Conservation (phyloP, 140 eudicot species). For the Anethum foeniculum region DNA sequence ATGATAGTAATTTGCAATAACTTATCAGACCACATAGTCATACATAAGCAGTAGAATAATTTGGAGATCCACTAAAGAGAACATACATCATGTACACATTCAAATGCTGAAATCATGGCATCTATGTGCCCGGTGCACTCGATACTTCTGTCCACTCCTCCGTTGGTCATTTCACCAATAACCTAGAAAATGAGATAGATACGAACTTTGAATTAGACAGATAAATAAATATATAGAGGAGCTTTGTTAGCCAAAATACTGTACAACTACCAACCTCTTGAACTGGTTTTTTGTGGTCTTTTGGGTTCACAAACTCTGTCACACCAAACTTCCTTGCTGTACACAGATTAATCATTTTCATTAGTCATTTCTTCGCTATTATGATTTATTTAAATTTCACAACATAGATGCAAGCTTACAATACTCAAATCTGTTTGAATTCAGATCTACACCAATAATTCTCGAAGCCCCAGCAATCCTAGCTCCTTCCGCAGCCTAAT, state of each 20-base stretch:
- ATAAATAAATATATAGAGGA: background rate
- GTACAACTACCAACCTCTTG: background rate
- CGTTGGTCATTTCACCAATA: background rate
- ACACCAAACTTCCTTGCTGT: background rate
- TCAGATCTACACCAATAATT: background rate
- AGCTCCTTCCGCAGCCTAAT: background rate
- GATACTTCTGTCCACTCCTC: background rate
- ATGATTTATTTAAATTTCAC: background rate
- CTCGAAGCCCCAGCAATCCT: conserved; percentile 4
- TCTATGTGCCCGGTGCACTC: background rate
- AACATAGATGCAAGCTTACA: background rate
- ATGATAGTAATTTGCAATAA: background rate
- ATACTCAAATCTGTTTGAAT: background rate
- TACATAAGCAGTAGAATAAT: background rate
- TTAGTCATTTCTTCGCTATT: background rate
- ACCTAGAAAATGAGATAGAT: background rate
- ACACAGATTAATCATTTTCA: background rate
- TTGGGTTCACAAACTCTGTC: conserved; percentile 6
- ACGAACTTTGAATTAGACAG: background rate
- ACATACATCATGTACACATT: conserved; percentile 4
- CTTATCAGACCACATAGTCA: background rate
- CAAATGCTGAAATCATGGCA: conserved; percentile 1
- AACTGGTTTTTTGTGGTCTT: conserved; percentile 4
- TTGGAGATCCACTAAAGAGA: background rate
- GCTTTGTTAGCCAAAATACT: background rate